Evolutionary conservation across 306 rosid genomes (phyloP).

Genomic region (Acacia crassicarpa): DNA sequence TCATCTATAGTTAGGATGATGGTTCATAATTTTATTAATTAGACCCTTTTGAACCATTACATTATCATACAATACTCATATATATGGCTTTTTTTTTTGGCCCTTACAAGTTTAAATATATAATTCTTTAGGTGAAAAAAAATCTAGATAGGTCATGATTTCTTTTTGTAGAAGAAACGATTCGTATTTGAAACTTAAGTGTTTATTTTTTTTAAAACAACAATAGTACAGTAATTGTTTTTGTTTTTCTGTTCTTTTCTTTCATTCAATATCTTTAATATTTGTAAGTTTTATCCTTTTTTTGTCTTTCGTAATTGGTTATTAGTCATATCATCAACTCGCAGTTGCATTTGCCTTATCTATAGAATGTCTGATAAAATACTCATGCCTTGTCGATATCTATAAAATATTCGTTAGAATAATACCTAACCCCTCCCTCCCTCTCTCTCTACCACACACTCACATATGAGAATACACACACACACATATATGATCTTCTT

Average conservation of each 20-base stretch:
- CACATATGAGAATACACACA: not conserved
- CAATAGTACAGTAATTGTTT: too few species aligned
- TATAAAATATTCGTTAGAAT: not conserved
- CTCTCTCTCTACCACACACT: not conserved
- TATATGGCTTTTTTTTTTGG: not conserved
- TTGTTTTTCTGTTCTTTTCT: not conserved
- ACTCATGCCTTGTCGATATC: not conserved
- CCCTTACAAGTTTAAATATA: not conserved
- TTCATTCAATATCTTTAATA: not conserved
- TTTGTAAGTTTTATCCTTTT: not conserved
- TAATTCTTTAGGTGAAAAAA: too few species aligned
- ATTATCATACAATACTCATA: not conserved
- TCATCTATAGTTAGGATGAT: not conserved
- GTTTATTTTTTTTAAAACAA: too few species aligned
- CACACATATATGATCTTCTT: not conserved
- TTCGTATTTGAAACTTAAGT: too few species aligned
- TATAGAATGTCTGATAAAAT: not conserved
- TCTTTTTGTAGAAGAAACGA: too few species aligned
- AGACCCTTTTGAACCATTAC: too few species aligned
- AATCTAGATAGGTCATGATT: too few species aligned
- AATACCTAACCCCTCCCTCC: not conserved
- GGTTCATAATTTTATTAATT: not conserved
- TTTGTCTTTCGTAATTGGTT: not conserved
- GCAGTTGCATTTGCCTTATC: not conserved
- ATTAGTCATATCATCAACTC: not conserved